A percentile compares a stretch with the other conserved stretches of the same genome.
phyloP scores from a whole-genome alignment of 2,329 filamentous ascomycete genomes.

The Fusarium longipes region DNA sequence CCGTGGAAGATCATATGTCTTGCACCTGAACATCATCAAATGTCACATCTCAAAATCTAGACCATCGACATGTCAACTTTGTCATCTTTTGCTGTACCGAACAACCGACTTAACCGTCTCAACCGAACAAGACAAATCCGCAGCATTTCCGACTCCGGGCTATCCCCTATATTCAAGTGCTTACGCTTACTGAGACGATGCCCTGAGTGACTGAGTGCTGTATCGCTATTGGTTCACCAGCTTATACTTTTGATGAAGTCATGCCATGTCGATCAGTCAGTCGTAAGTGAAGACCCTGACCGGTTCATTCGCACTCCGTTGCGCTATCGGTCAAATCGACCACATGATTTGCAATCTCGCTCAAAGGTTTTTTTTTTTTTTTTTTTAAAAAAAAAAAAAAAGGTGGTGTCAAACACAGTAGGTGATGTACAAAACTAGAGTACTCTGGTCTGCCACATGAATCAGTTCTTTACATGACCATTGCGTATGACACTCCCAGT shows the following conservation, averaged over 20 bases:
- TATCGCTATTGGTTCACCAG: not conserved
- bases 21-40: not conserved
- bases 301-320: not conserved
- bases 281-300: not conserved
- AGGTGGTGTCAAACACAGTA: not conserved
- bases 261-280: constrained; percentile 8
- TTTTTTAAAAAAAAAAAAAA: too few species aligned
- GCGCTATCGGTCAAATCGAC: constrained; percentile 1
- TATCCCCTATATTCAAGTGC: not conserved
- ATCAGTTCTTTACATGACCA: constrained; percentile 21
- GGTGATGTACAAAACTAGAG: not conserved
- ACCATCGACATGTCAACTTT: not conserved
- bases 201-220: not conserved
- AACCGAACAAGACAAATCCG: not conserved
- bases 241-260: constrained; percentile 10
- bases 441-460: not conserved
- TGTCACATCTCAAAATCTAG: not conserved
- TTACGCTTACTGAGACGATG: not conserved
- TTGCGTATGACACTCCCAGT: constrained; percentile 25
- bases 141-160: not conserved
- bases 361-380: not conserved
- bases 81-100: not conserved
- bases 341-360: constrained; percentile 22
- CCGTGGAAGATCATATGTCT: not conserved
- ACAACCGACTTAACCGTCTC: constrained; percentile 2